Evolutionary conservation across 176 grass and related monocot species (phyloP), one percentile per base, ranked within the genome.

Genomic region (Musa itinerans): DNA sequence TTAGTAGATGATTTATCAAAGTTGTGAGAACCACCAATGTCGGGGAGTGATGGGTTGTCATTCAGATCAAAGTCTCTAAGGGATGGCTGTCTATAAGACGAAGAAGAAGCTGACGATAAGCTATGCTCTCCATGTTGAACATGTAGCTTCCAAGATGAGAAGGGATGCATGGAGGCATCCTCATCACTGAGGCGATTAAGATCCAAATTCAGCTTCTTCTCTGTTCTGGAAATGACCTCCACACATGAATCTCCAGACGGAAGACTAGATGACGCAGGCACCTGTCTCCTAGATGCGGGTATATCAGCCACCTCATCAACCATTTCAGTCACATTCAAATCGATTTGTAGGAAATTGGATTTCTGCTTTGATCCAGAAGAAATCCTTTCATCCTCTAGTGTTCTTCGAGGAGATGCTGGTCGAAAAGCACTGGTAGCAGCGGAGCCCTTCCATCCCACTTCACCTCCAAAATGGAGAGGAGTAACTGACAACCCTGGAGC

Each of bases 381-480:
- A 14, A 50, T 68, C 8, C 53, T 67, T 55, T 68, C 62, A 34
- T 23, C 50, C 20, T 70, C 65, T 24, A 8, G 53, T 59, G 52
- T 79, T 69, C 65, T 79, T 59, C 53, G 15, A 23, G 77, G 25
- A 48, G 65, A 79, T 69, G 64, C 64, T 56, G 64, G 77, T 23
- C 64, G 77, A 58, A 79, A 79, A 58, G 77, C 77, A 58, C 77
- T 69, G 16, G 77, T 79, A n/a, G 53, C 53, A 69, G 65, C 77
- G 59, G 52, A 70, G 48, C 77, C 66, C 54, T 71, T 78, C 77
- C 77, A 78, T 8, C 77, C 77, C 53, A 78, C 4, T 21, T 54
- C 65, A 70, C 65, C 65, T 50, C 27, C 82, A 82, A 87, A 90
- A 34, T 80, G 85, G 79, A 90, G 76, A 50, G 84, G 67, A 59